Conservation (phyloP, 306 rosid genomes). For the Hylodesmum podocarpum region DNA sequence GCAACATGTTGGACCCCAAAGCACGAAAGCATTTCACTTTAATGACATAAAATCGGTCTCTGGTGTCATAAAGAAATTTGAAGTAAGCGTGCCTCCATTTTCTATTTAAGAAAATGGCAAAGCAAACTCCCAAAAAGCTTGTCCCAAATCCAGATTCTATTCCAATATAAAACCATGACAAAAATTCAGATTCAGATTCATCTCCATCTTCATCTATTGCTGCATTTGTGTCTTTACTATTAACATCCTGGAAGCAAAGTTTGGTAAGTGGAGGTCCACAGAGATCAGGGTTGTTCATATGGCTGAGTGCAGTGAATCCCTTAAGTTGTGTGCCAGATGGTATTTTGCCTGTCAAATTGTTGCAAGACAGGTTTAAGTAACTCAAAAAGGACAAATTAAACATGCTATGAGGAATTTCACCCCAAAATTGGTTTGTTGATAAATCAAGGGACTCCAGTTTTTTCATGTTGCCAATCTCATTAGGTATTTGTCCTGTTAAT, state of each 20-base stretch:
- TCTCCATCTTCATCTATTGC: background rate
- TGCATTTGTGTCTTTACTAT: background rate
- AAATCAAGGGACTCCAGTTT: conserved; percentile 30
- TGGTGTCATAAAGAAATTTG: too few relatives aligned
- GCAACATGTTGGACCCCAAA: too few relatives aligned
- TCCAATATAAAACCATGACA: too few relatives aligned
- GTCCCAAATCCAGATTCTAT: too few relatives aligned
- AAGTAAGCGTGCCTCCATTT: too few relatives aligned
- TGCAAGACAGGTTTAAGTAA: conserved; percentile 31
- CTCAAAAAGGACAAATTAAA: background rate
- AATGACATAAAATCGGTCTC: too few relatives aligned
- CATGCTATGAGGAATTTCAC: conserved; percentile 28
- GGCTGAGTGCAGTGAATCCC: background rate
- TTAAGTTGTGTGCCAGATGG: conserved; percentile 4
- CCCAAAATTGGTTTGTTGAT: background rate
- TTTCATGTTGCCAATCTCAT: background rate
- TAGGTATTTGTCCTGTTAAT: background rate
- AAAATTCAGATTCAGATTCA: background rate
- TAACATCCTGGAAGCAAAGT: background rate
- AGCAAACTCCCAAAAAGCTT: too few relatives aligned
- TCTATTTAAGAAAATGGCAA: too few relatives aligned
- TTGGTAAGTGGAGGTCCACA: background rate
- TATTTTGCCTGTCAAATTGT: conserved; percentile 10
- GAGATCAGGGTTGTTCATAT: background rate
- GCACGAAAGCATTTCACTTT: too few relatives aligned